Conservation (phyloP, 148 eudicot genomes). For the Pouteria glomerata region DNA sequence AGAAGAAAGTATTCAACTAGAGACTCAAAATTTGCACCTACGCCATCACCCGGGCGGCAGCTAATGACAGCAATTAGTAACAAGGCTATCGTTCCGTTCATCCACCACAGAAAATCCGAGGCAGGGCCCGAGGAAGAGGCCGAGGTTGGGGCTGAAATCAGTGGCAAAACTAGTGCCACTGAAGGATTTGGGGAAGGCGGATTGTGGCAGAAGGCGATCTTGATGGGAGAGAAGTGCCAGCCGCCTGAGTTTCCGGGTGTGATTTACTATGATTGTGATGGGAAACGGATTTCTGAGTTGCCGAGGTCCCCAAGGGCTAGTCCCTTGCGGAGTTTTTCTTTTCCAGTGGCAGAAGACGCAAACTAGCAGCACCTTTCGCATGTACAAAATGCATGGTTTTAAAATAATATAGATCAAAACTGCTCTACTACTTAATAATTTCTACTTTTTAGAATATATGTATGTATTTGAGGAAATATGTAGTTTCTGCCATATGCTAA, state of each 20-base stretch:
- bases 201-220: constrained; percentile 66
- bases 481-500: no score
- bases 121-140: constrained; percentile 17
- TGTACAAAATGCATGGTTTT: background rate
- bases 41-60: constrained; percentile 32
- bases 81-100: constrained; percentile 11
- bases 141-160: background rate
- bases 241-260: constrained; percentile 75
- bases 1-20: constrained; percentile 1
- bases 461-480: no score
- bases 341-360: constrained; percentile 23
- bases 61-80: constrained; percentile 34
- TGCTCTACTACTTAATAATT: no score
- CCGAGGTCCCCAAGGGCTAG: constrained; percentile 54
- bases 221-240: constrained; percentile 81
- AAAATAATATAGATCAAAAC: no score
- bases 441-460: no score
- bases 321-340: constrained; percentile 24
- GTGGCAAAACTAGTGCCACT: constrained; percentile 1
- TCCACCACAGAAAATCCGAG: constrained; percentile 3
- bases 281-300: constrained; percentile 44
- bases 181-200: constrained; percentile 50
- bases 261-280: constrained; percentile 58
- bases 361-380: background rate
- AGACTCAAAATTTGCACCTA: background rate